Evolutionary conservation across 441 rosid genomes (phyloP), one percentile per base, ranked within the genome.

Genomic region (Erodium texanum): DNA sequence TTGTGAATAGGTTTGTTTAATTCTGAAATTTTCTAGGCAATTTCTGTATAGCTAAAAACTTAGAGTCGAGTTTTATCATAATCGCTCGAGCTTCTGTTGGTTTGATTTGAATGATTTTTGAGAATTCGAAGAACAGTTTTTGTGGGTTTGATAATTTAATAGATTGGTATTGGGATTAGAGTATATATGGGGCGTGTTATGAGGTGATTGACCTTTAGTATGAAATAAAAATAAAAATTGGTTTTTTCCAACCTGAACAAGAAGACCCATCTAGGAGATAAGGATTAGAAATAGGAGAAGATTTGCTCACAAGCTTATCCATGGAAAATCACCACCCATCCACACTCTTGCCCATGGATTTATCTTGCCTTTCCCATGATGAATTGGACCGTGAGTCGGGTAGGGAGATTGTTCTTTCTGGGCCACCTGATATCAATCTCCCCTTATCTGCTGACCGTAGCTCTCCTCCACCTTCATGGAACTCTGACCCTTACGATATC

Each of bases 381-480:
- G 56, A 48, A 14, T 81, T 87, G 78, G 93, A 87, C 70, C 78
- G 83, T 64, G 89, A 85, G 66, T 79, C 84, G 82, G 77, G 73
- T 69, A 71, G 89, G 2, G 86, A 84, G 23, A 71, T 81, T 64
- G 72, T 81, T 59, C 86, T 77, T 68, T 76, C 86, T 52, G 85
- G 86, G 6, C 89, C 93, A 0, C 93, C 93, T 19, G 93, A 87
- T 78, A 87, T 87, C 78, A 87, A 87, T 78, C 69, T 87, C 43
- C 89, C 93, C 20, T 80, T 85, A 70, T 85, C 89, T 0, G 83
- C 82, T 3, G 85, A 80, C 65, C 79, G 82, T 15, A 82, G 87
- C 72, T 48, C 56, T 48, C 85, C 93, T 23, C 83, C 82, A 6
- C 80, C 77, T 0, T 82, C 71, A 64, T 76, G 75, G 1, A 82